Evolutionary conservation across 225 moss, liverwort and hornwort genomes (phyloP).

Genomic region (Physcomitrium patens): DNA sequence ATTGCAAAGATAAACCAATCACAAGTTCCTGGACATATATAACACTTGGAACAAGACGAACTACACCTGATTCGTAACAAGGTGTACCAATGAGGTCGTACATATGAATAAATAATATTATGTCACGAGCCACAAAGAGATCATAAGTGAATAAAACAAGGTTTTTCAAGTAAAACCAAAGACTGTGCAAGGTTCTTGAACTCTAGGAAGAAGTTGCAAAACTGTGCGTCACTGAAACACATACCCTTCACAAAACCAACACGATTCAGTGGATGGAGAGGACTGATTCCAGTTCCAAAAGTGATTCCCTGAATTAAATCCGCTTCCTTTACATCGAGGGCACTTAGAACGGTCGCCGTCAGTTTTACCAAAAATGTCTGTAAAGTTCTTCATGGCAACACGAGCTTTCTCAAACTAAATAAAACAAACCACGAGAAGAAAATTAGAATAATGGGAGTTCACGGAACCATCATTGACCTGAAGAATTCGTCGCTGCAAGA

Average conservation of each 20-base stretch:
- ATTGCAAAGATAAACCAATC: slow-evolving; percentile 15
- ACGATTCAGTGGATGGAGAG: slow-evolving; percentile 49
- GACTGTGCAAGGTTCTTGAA: slow-evolving; percentile 17
- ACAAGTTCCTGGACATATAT: background rate
- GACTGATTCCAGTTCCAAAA: slow-evolving; percentile 45
- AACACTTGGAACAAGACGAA: slow-evolving; percentile 4
- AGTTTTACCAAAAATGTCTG: slow-evolving; percentile 52
- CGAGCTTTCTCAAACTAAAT: slow-evolving; percentile 68
- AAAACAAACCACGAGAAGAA: slow-evolving; percentile 7
- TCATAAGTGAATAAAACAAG: background rate
- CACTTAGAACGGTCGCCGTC: slow-evolving; percentile 76
- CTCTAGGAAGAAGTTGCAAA: slow-evolving; percentile 19
- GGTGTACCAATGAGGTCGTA: background rate
- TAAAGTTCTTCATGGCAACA: slow-evolving; percentile 55
- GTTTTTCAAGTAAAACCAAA: background rate
- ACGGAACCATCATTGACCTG: background rate
- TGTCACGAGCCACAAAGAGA: background rate
- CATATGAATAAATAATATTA: background rate
- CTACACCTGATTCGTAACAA: background rate
- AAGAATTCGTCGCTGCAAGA: background rate
- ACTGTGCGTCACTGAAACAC: slow-evolving; percentile 4
- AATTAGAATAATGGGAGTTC: background rate
- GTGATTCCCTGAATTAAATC: slow-evolving; percentile 48
- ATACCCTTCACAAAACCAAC: slow-evolving; percentile 97
- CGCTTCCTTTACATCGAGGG: slow-evolving; percentile 80